These are phyloP conservation scores for Phytophthora hibernalis DNA, from an alignment of 352 stramenopile genomes.

Conservation along the genomic window DNA sequence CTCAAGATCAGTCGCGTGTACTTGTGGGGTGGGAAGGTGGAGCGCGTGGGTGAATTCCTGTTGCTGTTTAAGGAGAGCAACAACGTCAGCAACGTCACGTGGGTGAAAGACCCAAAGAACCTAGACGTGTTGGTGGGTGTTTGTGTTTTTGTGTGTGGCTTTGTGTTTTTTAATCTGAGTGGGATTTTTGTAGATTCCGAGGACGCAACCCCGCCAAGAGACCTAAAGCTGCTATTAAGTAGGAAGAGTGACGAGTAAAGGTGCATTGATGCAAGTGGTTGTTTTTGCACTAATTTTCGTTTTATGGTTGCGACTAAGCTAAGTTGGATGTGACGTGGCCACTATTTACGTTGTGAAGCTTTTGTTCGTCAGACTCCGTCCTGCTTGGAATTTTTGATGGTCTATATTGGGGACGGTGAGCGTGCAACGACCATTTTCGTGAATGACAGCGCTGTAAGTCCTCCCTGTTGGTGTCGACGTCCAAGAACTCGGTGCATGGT, in stretches of 20 bases:
- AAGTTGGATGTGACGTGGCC: neutral
- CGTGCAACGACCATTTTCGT: slow-evolving; percentile 5
- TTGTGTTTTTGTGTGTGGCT: too few species aligned
- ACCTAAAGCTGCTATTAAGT: slow-evolving; percentile 48
- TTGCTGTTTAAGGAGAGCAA: slow-evolving; percentile 86
- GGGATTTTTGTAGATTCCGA: slow-evolving; percentile 46
- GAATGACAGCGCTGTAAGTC: slow-evolving; percentile 8
- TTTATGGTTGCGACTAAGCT: neutral
- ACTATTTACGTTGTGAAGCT: neutral
- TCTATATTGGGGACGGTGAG: neutral
- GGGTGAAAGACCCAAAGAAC: slow-evolving; percentile 83
- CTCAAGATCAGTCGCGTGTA: slow-evolving; percentile 83
- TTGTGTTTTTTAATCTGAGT: neutral
- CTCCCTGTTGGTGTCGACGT: slow-evolving; percentile 9
- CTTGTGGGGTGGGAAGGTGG: slow-evolving; percentile 82
- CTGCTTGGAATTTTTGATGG: neutral
- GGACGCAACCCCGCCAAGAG: slow-evolving; percentile 68
- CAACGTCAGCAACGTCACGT: slow-evolving; percentile 87
- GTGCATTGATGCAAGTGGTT: neutral
- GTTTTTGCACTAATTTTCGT: neutral
- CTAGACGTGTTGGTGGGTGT: slow-evolving; percentile 65
- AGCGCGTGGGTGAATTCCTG: slow-evolving; percentile 87
- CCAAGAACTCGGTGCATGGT: slow-evolving; percentile 19
- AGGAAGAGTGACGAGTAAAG: neutral
- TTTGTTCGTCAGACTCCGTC: slow-evolving; percentile 5